Conservation (phyloP, 129 eudicot species). For the Arctium minus region DNA sequence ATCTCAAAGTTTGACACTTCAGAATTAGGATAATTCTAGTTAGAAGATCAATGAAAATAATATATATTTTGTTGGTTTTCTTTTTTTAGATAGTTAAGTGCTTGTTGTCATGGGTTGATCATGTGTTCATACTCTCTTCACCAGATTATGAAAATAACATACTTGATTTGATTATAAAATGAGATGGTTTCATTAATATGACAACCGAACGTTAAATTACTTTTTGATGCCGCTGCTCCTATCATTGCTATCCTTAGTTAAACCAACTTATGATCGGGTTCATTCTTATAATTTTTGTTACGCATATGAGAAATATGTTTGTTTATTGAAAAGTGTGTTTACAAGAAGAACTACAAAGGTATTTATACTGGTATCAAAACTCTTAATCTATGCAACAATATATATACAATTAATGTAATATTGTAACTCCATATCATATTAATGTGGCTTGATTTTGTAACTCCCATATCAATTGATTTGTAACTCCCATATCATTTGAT, state of each 20-base stretch:
- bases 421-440: too few relatives aligned
- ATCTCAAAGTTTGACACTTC: too few relatives aligned
- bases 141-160: too few relatives aligned
- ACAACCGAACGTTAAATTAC: neutral
- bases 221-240: neutral
- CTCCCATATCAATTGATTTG: too few relatives aligned
- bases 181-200: neutral
- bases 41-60: neutral
- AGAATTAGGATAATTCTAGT: neutral
- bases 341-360: too few relatives aligned
- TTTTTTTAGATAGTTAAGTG: neutral
- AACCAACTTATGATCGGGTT: neutral
- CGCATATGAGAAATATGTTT: neutral
- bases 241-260: neutral
- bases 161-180: neutral
- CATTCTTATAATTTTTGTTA: neutral
- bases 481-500: too few relatives aligned
- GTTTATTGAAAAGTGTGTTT: too few relatives aligned
- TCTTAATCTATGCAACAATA: too few relatives aligned
- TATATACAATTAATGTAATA: too few relatives aligned
- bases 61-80: neutral
- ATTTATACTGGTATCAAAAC: too few relatives aligned
- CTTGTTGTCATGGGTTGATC: neutral
- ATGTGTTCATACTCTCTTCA: neutral
- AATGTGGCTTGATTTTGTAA: too few relatives aligned